phyloP scores from a whole-genome alignment of 768 basidiomycete genomes.

The Agaricus blazei region DNA sequence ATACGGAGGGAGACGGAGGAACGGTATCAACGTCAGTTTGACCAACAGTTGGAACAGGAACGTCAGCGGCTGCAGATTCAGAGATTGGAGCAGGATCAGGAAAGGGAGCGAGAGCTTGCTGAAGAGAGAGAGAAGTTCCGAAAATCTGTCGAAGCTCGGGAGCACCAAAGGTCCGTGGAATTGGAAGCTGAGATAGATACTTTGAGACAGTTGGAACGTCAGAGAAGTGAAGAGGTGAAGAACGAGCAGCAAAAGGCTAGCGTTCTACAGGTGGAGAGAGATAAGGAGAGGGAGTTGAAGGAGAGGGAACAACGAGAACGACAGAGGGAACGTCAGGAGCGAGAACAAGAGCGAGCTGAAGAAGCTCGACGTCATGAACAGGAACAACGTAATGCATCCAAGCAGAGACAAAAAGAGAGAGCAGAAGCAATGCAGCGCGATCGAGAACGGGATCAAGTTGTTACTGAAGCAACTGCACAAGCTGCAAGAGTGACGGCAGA shows the following conservation, averaged over 20 bases:
- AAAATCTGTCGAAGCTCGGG: neutral
- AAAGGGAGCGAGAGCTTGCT: neutral
- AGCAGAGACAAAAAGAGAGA: neutral
- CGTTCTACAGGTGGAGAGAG: neutral
- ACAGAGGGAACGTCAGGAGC: neutral
- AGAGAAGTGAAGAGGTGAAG: neutral
- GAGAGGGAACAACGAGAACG: neutral
- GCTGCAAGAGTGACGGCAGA: neutral
- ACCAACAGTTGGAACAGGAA: neutral
- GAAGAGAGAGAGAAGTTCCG: neutral
- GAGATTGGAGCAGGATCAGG: neutral
- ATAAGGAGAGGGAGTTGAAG: neutral
- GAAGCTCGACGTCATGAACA: neutral
- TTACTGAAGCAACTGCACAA: neutral
- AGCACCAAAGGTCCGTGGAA: neutral
- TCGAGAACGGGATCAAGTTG: neutral
- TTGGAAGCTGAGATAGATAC: neutral
- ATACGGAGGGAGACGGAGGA: neutral
- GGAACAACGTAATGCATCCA: neutral
- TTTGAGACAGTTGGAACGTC: neutral
- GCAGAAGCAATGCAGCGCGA: neutral
- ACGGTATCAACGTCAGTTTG: constrained; percentile 1
- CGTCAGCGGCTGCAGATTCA: neutral
- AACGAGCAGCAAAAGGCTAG: neutral
- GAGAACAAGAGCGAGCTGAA: neutral